Conservation (phyloP, 2,329 filamentous ascomycete genomes). For the Amylocarpus encephaloides region DNA sequence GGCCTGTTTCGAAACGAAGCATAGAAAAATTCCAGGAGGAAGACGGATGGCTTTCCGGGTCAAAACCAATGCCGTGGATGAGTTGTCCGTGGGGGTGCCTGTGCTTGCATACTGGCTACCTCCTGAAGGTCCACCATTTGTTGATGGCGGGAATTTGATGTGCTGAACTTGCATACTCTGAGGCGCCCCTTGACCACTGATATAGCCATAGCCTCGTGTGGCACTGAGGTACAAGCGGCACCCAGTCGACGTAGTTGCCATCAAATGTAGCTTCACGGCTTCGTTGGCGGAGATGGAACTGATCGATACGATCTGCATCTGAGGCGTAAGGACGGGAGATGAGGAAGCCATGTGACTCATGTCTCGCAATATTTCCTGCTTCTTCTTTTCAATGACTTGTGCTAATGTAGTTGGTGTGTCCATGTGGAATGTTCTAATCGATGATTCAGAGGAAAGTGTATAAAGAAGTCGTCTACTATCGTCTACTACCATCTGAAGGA, state of each 20-base stretch:
- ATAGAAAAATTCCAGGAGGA: slow-evolving; percentile 85
- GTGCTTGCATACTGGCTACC: slow-evolving; percentile 19
- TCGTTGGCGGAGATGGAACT: slow-evolving; percentile 76
- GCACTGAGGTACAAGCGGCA: slow-evolving; percentile 90
- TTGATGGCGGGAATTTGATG: slow-evolving; percentile 79
- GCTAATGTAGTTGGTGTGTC: slow-evolving; percentile 56
- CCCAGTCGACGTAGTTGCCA: slow-evolving; percentile 85
- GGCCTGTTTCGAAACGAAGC: slow-evolving; percentile 63
- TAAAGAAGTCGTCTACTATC: slow-evolving; percentile 85
- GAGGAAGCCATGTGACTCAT: slow-evolving; percentile 81
- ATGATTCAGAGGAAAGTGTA: slow-evolving; percentile 80
- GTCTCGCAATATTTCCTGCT: slow-evolving; percentile 58
- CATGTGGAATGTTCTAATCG: slow-evolving; percentile 88
- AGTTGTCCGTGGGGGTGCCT: slow-evolving; percentile 27
- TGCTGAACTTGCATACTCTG: slow-evolving; percentile 98
- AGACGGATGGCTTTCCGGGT: slow-evolving; percentile 56
- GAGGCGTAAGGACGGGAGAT: slow-evolving; percentile 62
- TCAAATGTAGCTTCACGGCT: slow-evolving; percentile 76
- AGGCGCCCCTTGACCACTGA: slow-evolving; percentile 53
- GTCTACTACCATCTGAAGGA: slow-evolving; percentile 78
- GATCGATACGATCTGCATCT: slow-evolving; percentile 73
- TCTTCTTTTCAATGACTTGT: slow-evolving; percentile 56
- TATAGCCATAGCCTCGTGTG: slow-evolving; percentile 64
- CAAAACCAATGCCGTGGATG: slow-evolving; percentile 42
- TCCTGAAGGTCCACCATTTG: slow-evolving; percentile 24